Evolutionary conservation across 805 yeast species (phyloP), one percentile per base, ranked within the genome.

Genomic region (Saccharomycopsis selenospora): DNA sequence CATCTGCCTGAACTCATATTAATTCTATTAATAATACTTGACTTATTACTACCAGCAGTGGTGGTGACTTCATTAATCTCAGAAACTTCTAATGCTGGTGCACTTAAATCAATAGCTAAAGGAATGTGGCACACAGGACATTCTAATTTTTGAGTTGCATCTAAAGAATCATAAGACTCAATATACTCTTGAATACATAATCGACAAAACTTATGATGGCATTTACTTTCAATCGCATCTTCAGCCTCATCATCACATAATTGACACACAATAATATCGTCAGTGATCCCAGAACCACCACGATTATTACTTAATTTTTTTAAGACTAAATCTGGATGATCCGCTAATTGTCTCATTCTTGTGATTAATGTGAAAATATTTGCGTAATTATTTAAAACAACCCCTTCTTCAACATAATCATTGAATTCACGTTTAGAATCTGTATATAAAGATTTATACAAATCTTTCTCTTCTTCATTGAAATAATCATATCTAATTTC

Each of bases 71-170:
- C 80, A 24, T 60, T 64, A 43, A 68, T 70, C 53, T 71, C 76
- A 55, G 77, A 82, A 28, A 85, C 81, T 57, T 83, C 90, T 3
- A 91, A 59, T 0, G 97, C 81, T 0, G 97, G 91, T 45, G 85
- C 95, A 42, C 84, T 79, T 43, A 93, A 67, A 61, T 93, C 99
- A 46, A 93, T 93, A 47, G 95, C 84, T 50, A 93, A 68, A 0
- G 93, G 90, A 56, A 93, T 87, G 59, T 90, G 99, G 61, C 99
- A 93, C 3, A 93, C 96, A 0, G 99, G 99, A 60, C 99, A 93
- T 52, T 86, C 80, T 40, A 90, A 67, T 40, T 76, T 75, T 44
- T 68, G 67, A 30, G 67, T 70, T 13, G 28, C 36, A 26, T 50
- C 54, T 3, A 62, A 69, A 7, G 64, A 66, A 14, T 67, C 72